Conservation (phyloP, 2,329 filamentous ascomycete genomes). For the Trichoderma polysporum region DNA sequence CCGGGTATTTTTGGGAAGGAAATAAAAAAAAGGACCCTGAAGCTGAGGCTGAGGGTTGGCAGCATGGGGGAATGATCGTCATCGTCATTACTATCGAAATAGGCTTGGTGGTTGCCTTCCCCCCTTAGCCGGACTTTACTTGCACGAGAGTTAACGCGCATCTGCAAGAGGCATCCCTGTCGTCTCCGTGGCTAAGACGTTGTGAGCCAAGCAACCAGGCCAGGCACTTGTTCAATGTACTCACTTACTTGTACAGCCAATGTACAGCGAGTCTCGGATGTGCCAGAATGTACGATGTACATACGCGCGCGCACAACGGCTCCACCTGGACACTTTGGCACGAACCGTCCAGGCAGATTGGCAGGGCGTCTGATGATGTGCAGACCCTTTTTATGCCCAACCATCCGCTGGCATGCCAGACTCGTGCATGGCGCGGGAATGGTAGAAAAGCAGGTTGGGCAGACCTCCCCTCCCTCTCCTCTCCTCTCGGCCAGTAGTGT, state of each 20-base stretch:
- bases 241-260: background rate
- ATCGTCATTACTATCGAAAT: constrained; percentile 3
- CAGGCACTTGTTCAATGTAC: background rate
- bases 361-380: constrained; percentile 9
- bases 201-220: background rate
- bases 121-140: background rate
- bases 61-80: constrained; percentile 10
- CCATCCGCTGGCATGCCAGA: constrained; percentile 8
- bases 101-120: background rate
- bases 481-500: background rate
- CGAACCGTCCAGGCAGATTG: constrained; percentile 18
- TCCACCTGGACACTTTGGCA: constrained; percentile 12
- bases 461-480: background rate
- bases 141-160: background rate
- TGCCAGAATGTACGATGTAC: background rate
- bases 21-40: constrained; percentile 5
- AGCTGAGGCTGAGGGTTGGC: constrained; percentile 12
- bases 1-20: constrained; percentile 1
- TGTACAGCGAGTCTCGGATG: constrained; percentile 1
- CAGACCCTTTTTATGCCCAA: constrained; percentile 17
- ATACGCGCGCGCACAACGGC: constrained; percentile 10
- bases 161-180: background rate
- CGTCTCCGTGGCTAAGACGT: background rate
- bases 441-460: constrained; percentile 9
- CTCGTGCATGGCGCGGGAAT: constrained; percentile 5